A percentile compares a stretch with the other conserved stretches of the same genome.
phyloP scores from a whole-genome alignment of 108 stramenopile species.

The Aurantiochytrium sp. region DNA sequence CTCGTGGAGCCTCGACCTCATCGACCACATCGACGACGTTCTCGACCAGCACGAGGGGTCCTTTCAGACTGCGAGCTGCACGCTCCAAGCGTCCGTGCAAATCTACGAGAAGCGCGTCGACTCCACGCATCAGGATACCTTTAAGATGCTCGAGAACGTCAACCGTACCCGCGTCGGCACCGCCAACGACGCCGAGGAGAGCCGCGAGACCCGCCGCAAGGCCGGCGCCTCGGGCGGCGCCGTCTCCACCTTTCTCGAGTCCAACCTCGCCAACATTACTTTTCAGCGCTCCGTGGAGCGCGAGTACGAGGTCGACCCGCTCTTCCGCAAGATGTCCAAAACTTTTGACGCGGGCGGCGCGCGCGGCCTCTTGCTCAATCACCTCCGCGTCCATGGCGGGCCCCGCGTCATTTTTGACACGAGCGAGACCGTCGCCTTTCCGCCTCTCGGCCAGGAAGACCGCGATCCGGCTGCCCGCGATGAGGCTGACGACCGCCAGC shows the following conservation, averaged over 20 bases:
- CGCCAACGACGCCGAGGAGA: conserved; percentile 62
- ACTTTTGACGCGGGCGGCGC: conserved; percentile 96
- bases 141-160: conserved; percentile 88
- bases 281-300: conserved; percentile 74
- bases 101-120: conserved; percentile 96
- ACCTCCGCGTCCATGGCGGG: conserved; percentile 78
- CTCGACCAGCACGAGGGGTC: not conserved
- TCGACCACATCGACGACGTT: conserved; percentile 88
- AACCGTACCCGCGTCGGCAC: conserved; percentile 68
- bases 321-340: conserved; percentile 95
- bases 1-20: conserved; percentile 85
- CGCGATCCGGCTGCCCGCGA: not conserved
- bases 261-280: conserved; percentile 67
- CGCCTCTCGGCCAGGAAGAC: conserved; percentile 16
- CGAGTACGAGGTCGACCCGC: conserved; percentile 90
- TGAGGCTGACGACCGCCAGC: not conserved
- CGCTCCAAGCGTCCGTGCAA: conserved; percentile 91
- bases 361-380: conserved; percentile 84
- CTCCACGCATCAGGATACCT: conserved; percentile 82
- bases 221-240: not conserved
- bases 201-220: conserved; percentile 49
- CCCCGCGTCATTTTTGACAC: conserved; percentile 88
- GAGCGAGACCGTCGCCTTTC: not conserved
- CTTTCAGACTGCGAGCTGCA: conserved; percentile 92
- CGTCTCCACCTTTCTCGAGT: conserved; percentile 27